Evolutionary conservation across 1,284 basidiomycete species (phyloP), one percentile per base, ranked within the genome.

Genomic region (Boletellus deceptivus): DNA sequence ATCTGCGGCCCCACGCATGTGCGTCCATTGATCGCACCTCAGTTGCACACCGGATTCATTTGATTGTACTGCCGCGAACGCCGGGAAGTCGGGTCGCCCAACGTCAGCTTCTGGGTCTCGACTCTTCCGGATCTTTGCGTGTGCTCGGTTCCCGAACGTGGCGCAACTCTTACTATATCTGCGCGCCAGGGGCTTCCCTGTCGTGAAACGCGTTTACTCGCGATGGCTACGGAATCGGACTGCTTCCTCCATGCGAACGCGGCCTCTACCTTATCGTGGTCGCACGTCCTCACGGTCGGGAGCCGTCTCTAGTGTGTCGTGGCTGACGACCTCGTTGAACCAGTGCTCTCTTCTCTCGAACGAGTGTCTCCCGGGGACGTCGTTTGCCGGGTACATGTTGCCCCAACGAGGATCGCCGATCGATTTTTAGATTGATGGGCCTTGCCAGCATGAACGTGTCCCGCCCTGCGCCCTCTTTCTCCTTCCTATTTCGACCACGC

Each of bases 361-460:
- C 25, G 14, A 36, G 38, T 38, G 20, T 17, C 27, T 37, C 17
- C 18, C 4, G 43, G 54, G 20, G 9, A 18, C 6, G 24, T 43
- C 37, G 25, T 18, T 49, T 16, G 11, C 46, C 22, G 43, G 34
- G 22, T 48, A 34, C 57, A 60, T 31, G 62, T 50, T 46, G 50
- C 10, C 46, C 39, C 61, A 55, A 50, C 38, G 59, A 60, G 59
- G 59, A 52, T 48, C 34, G 27, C 20, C 44, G 40, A 46, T 60
- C 36, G 35, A 6, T 35, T 43, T 48, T 41, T 25, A 25, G 34
- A 48, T 39, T 48, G 40, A 35, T 48, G 22, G 24, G 24, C 24
- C 24, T 25, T 25, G 24, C 24, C 29, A 9, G 29, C 29, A 11
- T 11, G 29, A 29, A 29, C 20, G 20, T 29, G 11, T 29, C 25